Evolutionary conservation across 805 yeast genomes (phyloP).

Genomic region (Tetrapisispora nanseiensis): DNA sequence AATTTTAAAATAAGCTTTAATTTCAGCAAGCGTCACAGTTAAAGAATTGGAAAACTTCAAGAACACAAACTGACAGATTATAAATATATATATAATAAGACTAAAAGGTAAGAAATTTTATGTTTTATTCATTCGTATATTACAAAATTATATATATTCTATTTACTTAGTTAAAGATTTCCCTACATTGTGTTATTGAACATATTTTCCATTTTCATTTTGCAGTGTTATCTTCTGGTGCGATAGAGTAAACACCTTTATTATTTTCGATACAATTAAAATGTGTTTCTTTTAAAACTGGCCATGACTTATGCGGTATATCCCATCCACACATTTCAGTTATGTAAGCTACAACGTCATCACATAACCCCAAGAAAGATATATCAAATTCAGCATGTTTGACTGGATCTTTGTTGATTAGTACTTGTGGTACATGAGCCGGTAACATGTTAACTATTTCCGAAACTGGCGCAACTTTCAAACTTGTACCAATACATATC

Average conservation of each 20-base stretch:
- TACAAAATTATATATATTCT: too few relatives aligned
- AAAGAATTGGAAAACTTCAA: too few relatives aligned
- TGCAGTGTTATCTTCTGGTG: constrained; percentile 4
- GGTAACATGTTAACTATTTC: constrained; percentile 69
- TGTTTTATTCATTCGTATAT: too few relatives aligned
- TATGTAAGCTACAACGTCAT: constrained; percentile 63
- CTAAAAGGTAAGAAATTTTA: too few relatives aligned
- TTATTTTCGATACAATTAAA: constrained; percentile 19
- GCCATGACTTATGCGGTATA: constrained; percentile 44
- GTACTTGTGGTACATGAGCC: constrained; percentile 62
- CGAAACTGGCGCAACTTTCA: constrained; percentile 87
- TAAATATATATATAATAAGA: too few relatives aligned
- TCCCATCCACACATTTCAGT: constrained; percentile 51
- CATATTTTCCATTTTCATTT: not conserved
- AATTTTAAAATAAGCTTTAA: too few relatives aligned
- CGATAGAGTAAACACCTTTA: constrained; percentile 27
- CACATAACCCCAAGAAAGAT: constrained; percentile 69
- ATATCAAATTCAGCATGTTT: constrained; percentile 73
- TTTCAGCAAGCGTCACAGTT: too few relatives aligned
- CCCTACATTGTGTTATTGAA: too few relatives aligned
- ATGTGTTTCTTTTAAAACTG: constrained; percentile 18
- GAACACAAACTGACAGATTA: too few relatives aligned
- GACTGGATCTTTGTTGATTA: constrained; percentile 69
- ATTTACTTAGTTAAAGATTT: too few relatives aligned
- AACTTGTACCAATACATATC: constrained; percentile 83